Base-by-base conservation (phyloP, 805 yeast genomes). In the Saturnispora zaruensis region DNA sequence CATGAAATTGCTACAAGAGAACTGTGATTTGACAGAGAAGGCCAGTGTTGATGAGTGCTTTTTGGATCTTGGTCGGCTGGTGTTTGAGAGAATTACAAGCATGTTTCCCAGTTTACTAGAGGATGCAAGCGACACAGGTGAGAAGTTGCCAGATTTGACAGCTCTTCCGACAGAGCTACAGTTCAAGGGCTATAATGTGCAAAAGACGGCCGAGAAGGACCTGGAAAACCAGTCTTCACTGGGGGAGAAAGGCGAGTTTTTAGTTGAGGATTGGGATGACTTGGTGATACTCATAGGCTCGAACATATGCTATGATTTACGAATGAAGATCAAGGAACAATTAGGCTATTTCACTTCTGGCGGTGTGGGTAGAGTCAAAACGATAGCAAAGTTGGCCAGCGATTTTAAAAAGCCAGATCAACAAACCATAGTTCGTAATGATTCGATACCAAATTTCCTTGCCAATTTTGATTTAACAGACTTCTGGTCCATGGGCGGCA, bases 41-140 rank as follows among this genome's bases (percentile, higher is more conserved):
- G 98, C 96, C 0, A 88, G 97, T 66, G 93, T 90, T 18, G 99
- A 93, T 66, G 99, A 93, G 66, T 82, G 89, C 45, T 93, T 84
- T 61, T 55, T 93, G 56, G 97, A 93, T 66, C 64, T 93, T 38
- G 96, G 97, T 0, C 69, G 84, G 36, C 56, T 77, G 23, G 77
- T 87, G 0, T 74, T 77, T 57, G 51, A 62, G 1, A 67, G 62
- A 46, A 64, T 81, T 9, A 43, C 72, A 2, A 66, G 66, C 11
- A 36, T 65, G 2, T 76, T 77, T 46, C 91, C 95, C 0, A 59
- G 67, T 6, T 53, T 82, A 16, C 28, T 60, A 2, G 56, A 57
- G 3, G 41, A 25, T 1, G 40, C 50, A 36, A 33, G 42, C 5
- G 42, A 36, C 16, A 48, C 40, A 0, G 57, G 61, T 4, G 68